Evolutionary conservation across 164 flowering plant species (phyloP).

Genomic region (Vitis rotundifolia): DNA sequence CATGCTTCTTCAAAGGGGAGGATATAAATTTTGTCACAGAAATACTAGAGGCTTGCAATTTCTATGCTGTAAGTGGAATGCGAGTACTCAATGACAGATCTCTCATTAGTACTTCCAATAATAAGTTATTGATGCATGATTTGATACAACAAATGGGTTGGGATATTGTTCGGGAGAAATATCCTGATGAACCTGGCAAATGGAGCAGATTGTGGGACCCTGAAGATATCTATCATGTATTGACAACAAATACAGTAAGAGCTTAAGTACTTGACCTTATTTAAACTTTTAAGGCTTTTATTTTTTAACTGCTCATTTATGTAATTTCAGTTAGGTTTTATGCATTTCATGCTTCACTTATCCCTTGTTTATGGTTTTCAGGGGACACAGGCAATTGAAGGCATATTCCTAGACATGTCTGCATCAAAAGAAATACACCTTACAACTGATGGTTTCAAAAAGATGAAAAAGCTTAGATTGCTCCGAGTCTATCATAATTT

Average conservation of each 20-base stretch:
- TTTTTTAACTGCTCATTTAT: no score
- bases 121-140: constrained; percentile 10
- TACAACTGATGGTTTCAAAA: no score
- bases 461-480: no score
- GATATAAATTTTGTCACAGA: neutral
- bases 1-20: constrained; percentile 10
- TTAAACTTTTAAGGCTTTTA: no score
- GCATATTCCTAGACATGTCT: no score
- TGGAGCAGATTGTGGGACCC: constrained; percentile 15
- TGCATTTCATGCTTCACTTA: no score
- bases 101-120: neutral
- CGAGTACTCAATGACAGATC: neutral
- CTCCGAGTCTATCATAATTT: no score
- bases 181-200: constrained; percentile 8
- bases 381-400: no score
- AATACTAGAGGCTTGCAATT: neutral
- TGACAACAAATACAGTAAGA: constrained; percentile 1
- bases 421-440: no score
- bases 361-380: no score
- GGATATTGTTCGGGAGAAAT: constrained; percentile 7
- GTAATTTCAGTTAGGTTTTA: no score
- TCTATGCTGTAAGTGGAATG: neutral
- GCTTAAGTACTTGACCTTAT: neutral
- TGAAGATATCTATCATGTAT: constrained; percentile 1
- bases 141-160: constrained; percentile 15